These are phyloP conservation scores for Stentor roeselii DNA, from an alignment of 73 alveolate genomes.

Conservation along the genomic window DNA sequence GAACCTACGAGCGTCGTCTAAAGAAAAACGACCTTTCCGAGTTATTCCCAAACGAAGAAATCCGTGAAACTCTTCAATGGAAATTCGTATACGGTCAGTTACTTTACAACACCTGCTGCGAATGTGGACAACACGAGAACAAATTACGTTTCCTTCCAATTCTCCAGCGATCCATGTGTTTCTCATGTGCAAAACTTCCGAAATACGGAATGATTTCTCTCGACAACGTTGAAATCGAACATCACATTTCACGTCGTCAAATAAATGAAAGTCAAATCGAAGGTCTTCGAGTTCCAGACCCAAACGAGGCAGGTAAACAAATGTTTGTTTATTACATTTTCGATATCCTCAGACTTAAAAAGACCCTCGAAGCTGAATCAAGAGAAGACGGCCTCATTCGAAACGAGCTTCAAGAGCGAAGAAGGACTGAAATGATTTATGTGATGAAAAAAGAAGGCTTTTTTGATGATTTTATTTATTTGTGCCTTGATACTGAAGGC, in stretches of 20 bases:
- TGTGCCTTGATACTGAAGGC: slow-evolving; percentile 16
- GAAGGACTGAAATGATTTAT: slow-evolving; percentile 22
- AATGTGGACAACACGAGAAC: neutral
- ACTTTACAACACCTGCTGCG: slow-evolving; percentile 9
- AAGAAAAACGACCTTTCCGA: neutral
- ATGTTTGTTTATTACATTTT: slow-evolving; percentile 13
- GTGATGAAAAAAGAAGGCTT: neutral
- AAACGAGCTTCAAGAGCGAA: neutral
- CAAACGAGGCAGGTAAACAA: neutral
- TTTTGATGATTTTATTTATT: neutral
- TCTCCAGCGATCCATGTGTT: neutral
- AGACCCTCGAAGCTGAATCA: neutral
- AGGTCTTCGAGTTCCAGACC: slow-evolving; percentile 34
- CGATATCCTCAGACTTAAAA: neutral
- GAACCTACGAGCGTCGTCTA: neutral
- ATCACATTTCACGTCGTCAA: neutral
- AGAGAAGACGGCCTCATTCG: neutral
- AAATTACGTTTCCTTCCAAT: slow-evolving; percentile 7
- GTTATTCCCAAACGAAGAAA: neutral
- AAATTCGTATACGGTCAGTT: neutral
- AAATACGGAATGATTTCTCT: slow-evolving; percentile 23
- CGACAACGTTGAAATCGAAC: slow-evolving; percentile 14
- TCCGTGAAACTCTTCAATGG: neutral
- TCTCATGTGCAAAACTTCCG: slow-evolving; percentile 1
- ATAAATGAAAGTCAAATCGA: neutral